These are phyloP conservation scores for Dillenia suffruticosa DNA, from an alignment of 164 flowering plant species.

Conservation along the genomic window DNA sequence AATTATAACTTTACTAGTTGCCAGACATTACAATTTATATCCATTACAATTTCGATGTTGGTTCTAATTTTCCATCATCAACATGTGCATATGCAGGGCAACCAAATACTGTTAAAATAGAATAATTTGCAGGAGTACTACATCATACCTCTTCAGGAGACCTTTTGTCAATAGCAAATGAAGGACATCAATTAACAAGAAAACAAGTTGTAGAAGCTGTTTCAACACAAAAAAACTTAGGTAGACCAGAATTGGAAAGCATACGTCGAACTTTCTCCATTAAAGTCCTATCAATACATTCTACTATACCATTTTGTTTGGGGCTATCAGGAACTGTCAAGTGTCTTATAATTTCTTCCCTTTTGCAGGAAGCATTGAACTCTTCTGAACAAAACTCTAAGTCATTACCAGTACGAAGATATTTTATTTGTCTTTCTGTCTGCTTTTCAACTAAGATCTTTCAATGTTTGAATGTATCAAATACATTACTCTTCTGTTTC, in stretches of 20 bases:
- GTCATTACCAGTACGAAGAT: not conserved
- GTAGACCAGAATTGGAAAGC: not conserved
- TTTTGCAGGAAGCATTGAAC: not conserved
- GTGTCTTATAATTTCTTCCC: not conserved
- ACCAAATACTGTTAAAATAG: not conserved
- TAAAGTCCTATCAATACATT: not conserved
- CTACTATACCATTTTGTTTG: not conserved
- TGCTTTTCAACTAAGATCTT: not conserved
- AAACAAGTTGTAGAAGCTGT: not conserved
- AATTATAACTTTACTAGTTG: too few relatives aligned
- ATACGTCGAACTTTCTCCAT: not conserved
- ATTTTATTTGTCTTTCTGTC: not conserved
- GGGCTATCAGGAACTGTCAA: not conserved
- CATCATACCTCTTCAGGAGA: not conserved
- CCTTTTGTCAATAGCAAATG: not conserved
- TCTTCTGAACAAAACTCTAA: not conserved
- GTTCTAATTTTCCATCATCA: too few relatives aligned
- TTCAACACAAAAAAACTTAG: not conserved
- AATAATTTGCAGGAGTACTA: not conserved
- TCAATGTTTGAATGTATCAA: not conserved
- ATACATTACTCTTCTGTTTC: not conserved
- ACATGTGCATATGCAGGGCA: too few relatives aligned
- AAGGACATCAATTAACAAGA: not conserved
- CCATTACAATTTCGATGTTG: too few relatives aligned
- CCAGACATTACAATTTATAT: too few relatives aligned